These are phyloP conservation scores for Schizosaccharomyces versatilis DNA, from an alignment of 1,139 yeast genomes.

Conservation along the genomic window DNA sequence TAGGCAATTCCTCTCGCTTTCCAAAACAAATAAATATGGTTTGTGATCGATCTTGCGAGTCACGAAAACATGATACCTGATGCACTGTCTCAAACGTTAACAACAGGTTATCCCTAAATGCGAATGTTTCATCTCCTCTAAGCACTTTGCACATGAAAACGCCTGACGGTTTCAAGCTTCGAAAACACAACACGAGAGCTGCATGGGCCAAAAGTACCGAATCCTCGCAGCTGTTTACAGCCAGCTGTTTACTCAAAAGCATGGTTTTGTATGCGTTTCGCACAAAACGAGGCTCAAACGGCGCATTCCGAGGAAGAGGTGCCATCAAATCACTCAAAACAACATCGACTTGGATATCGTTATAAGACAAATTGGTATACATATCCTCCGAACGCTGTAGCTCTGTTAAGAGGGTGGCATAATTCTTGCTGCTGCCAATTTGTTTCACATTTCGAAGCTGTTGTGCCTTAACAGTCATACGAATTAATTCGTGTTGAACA, in stretches of 20 bases:
- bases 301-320: background rate
- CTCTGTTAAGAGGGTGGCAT: background rate
- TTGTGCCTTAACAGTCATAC: background rate
- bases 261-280: background rate
- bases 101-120: no score
- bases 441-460: background rate
- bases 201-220: background rate
- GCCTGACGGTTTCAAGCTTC: background rate
- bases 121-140: background rate
- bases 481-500: background rate
- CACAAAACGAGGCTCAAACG: background rate
- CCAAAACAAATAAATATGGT: no score
- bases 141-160: background rate
- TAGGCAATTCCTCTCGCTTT: no score
- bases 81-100: no score
- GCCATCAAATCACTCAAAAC: slow-evolving; percentile 3
- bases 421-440: background rate
- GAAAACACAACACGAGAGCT: background rate
- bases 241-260: background rate
- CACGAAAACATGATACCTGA: no score
- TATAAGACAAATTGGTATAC: no score
- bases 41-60: no score
- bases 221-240: background rate
- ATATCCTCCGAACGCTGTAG: background rate
- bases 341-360: background rate